phyloP scores from a whole-genome alignment of 352 stramenopile genomes.

The Blastocystis sp. region DNA sequence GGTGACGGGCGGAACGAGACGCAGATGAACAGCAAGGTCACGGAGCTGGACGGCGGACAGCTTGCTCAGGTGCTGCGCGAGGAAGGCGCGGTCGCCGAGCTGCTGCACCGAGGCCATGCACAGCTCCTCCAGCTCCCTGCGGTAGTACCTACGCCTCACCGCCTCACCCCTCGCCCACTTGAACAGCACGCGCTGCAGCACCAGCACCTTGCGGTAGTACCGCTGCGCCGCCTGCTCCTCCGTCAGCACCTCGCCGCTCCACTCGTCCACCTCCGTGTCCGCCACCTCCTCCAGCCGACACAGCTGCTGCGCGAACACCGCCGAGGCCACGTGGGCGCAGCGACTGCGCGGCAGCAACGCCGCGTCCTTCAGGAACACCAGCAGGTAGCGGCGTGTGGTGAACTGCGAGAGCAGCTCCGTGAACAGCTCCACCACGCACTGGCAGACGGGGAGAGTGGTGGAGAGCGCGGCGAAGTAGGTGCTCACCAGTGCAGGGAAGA shows the following conservation, averaged over 20 bases:
- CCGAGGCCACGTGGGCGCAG: too few relatives aligned
- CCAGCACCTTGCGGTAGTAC: too few relatives aligned
- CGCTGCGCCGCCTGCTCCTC: too few relatives aligned
- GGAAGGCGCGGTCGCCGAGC: background rate
- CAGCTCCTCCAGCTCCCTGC: slow-evolving; percentile 72
- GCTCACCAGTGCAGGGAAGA: slow-evolving; percentile 10
- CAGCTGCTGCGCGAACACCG: slow-evolving; percentile 70
- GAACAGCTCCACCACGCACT: slow-evolving; percentile 77
- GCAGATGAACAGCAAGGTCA: background rate
- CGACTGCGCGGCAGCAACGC: slow-evolving; percentile 68
- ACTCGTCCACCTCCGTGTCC: too few relatives aligned
- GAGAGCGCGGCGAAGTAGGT: too few relatives aligned
- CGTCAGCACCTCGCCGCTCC: too few relatives aligned
- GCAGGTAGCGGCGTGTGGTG: slow-evolving; percentile 83
- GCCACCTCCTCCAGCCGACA: too few relatives aligned
- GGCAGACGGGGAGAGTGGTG: too few relatives aligned
- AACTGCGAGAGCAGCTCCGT: slow-evolving; percentile 83
- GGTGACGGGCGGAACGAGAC: background rate
- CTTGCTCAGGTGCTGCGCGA: too few relatives aligned
- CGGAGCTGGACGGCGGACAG: background rate
- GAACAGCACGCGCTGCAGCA: slow-evolving; percentile 75
- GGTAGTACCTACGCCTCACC: slow-evolving; percentile 70
- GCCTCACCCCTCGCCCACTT: slow-evolving; percentile 53
- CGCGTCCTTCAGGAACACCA: slow-evolving; percentile 72
- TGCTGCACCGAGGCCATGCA: slow-evolving; percentile 71